Evolutionary conservation across 2,329 filamentous ascomycete genomes (phyloP), one percentile per base, ranked within the genome.

Genomic region (Ustulina deusta): DNA sequence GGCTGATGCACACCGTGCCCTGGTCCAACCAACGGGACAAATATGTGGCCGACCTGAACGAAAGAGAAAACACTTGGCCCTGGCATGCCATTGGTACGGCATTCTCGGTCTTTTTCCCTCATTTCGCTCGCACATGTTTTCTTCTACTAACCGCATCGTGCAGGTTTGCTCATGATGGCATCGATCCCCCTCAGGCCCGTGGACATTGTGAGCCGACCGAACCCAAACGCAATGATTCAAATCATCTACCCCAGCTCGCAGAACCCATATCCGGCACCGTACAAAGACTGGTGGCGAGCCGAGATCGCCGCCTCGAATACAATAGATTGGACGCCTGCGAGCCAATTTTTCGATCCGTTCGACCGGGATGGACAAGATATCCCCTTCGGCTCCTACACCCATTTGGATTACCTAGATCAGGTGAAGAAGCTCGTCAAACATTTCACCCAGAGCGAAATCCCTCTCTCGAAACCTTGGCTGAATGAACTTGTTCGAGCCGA

Each of bases 111-210:
- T 15, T 25, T 44, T 20, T 4, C 42, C 38, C 17, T 20, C 40
- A 5, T 29, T 15, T n/a, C 7, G n/a, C 32, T 29, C 20, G 2
- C 20, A 6, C 7, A 6, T 27, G 11, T 10, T 15, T 10, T 15
- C n/a, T 42, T 36, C n/a, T 48, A 34, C 46, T 46, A 52, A 59
- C 40, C 25, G n/a, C 22, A n/a, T 32, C n/a, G 4, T 25, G 1
- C 20, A 70, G 68, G 68, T 10, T 40, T 65, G 22, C 68, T 70
- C 22, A 68, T 70, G 68, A 3, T 52, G 2, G 65, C 65, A 22
- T 32, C 62, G 32, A 15, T 65, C 3, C 61, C 61, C 11, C 46
- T 70, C 11, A 44, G 49, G 27, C 6, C 6, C 2, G 0, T 38
- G 6, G 1, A 6, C 5, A 2, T 29, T 11, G 27, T 4, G 20